Percentiles rank a stretch among this genome's conserved stretches.
Evolutionary conservation across 1,284 basidiomycete species (phyloP).

Genomic region (Pseudozyma flocculosa): DNA sequence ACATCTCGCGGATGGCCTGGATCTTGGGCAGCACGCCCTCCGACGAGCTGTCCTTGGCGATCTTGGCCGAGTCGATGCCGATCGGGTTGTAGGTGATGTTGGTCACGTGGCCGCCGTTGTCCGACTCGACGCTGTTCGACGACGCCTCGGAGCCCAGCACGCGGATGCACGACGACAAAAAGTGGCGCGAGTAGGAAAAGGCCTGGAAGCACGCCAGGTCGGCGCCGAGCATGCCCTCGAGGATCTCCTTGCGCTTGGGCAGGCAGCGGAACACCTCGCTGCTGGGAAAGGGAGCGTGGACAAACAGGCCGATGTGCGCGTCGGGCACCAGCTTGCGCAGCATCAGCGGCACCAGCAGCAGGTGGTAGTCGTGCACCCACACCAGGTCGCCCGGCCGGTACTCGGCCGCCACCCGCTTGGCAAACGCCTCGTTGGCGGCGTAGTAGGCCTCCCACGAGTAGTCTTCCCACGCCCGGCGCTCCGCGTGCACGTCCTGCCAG

Average conservation of each 20-base stretch:
- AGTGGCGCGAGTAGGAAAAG: constrained; percentile 94
- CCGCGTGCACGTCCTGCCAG: constrained; percentile 78
- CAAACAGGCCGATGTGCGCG: constrained; percentile 80
- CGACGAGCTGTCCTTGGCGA: constrained; percentile 75
- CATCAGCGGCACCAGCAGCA: constrained; percentile 84
- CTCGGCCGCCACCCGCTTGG: constrained; percentile 71
- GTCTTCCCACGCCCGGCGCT: constrained; percentile 66
- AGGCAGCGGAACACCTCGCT: constrained; percentile 94
- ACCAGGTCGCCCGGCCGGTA: constrained; percentile 83
- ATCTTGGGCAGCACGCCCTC: constrained; percentile 87
- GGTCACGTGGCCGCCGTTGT: constrained; percentile 82
- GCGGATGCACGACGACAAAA: constrained; percentile 88
- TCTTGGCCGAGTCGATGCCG: constrained; percentile 91
- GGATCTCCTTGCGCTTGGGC: constrained; percentile 80
- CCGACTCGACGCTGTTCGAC: constrained; percentile 75
- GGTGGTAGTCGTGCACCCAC: constrained; percentile 69
- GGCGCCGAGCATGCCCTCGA: constrained; percentile 97
- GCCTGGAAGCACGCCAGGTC: constrained; percentile 95
- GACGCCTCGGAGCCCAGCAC: constrained; percentile 93
- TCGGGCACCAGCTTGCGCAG: constrained; percentile 76
- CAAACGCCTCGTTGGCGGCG: constrained; percentile 82
- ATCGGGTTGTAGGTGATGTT: constrained; percentile 89
- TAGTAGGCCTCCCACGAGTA: constrained; percentile 80
- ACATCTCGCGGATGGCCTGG: constrained; percentile 77
- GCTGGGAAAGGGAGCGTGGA: constrained; percentile 96